A percentile compares a stretch with the other conserved stretches of the same genome.
These are phyloP conservation scores for Parascedosporium putredinis DNA, from an alignment of 2,329 filamentous ascomycete genomes.

Conservation along the genomic window DNA sequence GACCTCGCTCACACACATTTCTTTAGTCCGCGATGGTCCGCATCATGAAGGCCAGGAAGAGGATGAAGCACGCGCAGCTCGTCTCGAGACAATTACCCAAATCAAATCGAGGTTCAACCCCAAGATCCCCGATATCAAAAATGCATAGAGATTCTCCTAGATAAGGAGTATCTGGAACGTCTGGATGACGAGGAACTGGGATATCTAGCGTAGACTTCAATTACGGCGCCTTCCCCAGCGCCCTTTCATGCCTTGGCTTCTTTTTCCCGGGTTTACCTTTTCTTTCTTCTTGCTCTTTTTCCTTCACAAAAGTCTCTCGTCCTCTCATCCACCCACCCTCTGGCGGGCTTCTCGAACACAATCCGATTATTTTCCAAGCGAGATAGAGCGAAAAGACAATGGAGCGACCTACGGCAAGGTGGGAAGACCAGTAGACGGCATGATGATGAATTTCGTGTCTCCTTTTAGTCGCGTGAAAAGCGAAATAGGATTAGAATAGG, in stretches of 20 bases:
- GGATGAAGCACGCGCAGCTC: constrained; percentile 93
- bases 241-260: no score
- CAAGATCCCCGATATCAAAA: constrained; percentile 94
- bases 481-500: no score
- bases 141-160: constrained; percentile 97
- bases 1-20: constrained; percentile 15
- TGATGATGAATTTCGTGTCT: no score
- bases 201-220: constrained; percentile 64
- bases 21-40: constrained; percentile 88
- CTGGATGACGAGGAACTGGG: constrained; percentile 89
- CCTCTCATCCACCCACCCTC: no score
- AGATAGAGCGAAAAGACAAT: no score
- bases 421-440: no score
- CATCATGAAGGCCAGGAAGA: constrained; percentile 99
- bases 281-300: not conserved
- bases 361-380: no score
- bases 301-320: not conserved
- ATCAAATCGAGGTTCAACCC: constrained; percentile 89
- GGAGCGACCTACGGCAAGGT: no score
- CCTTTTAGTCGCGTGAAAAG: no score
- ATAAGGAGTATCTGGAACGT: constrained; percentile 97
- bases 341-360: no score
- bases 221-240: no score
- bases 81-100: constrained; percentile 90
- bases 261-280: no score